phyloP scores from a whole-genome alignment of 768 basidiomycete species.

The Xerocomus spinulosus region DNA sequence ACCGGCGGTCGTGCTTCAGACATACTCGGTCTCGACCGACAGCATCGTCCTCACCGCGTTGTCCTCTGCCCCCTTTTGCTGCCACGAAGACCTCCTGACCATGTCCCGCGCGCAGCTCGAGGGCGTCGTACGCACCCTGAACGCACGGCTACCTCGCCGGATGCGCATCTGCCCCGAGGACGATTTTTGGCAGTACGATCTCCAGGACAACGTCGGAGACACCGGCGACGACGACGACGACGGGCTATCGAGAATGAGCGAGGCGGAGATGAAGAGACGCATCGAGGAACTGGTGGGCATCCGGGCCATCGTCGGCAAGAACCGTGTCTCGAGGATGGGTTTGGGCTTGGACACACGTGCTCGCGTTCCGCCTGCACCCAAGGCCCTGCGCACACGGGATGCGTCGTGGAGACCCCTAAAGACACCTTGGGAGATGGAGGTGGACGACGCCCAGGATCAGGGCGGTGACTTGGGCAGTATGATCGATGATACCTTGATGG shows the following conservation, averaged over 20 bases:
- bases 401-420: slow-evolving; percentile 17
- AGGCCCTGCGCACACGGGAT: slow-evolving; percentile 22
- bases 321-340: slow-evolving; percentile 17
- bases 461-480: slow-evolving; percentile 3
- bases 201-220: background rate
- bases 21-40: slow-evolving; percentile 45
- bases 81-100: slow-evolving; percentile 65
- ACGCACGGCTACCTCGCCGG: slow-evolving; percentile 49
- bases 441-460: slow-evolving; percentile 7
- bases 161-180: slow-evolving; percentile 45
- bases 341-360: slow-evolving; percentile 21
- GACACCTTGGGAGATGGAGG: slow-evolving; percentile 25
- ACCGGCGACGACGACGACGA: slow-evolving; percentile 1
- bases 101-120: slow-evolving; percentile 56
- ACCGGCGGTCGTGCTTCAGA: slow-evolving; percentile 54
- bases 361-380: slow-evolving; percentile 32
- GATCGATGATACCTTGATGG: slow-evolving; percentile 15
- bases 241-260: slow-evolving; percentile 28
- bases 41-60: slow-evolving; percentile 63
- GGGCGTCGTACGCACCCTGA: slow-evolving; percentile 49
- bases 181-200: slow-evolving; percentile 18
- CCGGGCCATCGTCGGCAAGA: slow-evolving; percentile 29
- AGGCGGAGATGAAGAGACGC: slow-evolving; percentile 44
- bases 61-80: slow-evolving; percentile 58
- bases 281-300: slow-evolving; percentile 65